phyloP scores from a whole-genome alignment of 805 yeast genomes.

The Candida quercuum region DNA sequence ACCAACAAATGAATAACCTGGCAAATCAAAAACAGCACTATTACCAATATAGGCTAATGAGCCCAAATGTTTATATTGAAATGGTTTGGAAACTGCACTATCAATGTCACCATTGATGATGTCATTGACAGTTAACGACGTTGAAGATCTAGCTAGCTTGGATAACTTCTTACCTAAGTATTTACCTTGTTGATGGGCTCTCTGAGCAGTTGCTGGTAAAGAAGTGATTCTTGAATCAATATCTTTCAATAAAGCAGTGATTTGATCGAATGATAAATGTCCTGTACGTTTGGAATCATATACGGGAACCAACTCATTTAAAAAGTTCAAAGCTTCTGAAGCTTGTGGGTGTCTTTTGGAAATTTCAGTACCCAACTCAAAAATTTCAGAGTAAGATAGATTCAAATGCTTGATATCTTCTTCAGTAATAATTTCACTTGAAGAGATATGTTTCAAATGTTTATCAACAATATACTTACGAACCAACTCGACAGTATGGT shows the following conservation, averaged over 20 bases:
- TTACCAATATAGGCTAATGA: slow-evolving; percentile 66
- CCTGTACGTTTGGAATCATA: slow-evolving; percentile 46
- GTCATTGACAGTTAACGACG: slow-evolving; percentile 37
- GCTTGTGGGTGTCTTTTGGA: slow-evolving; percentile 52
- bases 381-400: slow-evolving; percentile 43
- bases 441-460: slow-evolving; percentile 30
- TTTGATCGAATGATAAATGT: slow-evolving; percentile 45
- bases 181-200: slow-evolving; percentile 67
- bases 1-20: slow-evolving; percentile 58
- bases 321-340: slow-evolving; percentile 45
- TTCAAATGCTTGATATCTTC: slow-evolving; percentile 45
- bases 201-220: slow-evolving; percentile 70
- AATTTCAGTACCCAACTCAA: slow-evolving; percentile 41
- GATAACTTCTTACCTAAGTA: slow-evolving; percentile 58
- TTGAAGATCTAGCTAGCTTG: slow-evolving; percentile 41
- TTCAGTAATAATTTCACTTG: slow-evolving; percentile 37
- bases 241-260: slow-evolving; percentile 43
- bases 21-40: slow-evolving; percentile 63
- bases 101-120: slow-evolving; percentile 51
- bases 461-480: slow-evolving; percentile 40
- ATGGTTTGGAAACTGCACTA: slow-evolving; percentile 49
- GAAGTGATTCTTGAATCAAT: slow-evolving; percentile 61
- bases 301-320: slow-evolving; percentile 46
- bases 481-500: slow-evolving; percentile 47
- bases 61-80: slow-evolving; percentile 59